These are phyloP conservation scores for Tetrahymena thermophila DNA, from an alignment of 73 alveolate species.

Conservation along the genomic window DNA sequence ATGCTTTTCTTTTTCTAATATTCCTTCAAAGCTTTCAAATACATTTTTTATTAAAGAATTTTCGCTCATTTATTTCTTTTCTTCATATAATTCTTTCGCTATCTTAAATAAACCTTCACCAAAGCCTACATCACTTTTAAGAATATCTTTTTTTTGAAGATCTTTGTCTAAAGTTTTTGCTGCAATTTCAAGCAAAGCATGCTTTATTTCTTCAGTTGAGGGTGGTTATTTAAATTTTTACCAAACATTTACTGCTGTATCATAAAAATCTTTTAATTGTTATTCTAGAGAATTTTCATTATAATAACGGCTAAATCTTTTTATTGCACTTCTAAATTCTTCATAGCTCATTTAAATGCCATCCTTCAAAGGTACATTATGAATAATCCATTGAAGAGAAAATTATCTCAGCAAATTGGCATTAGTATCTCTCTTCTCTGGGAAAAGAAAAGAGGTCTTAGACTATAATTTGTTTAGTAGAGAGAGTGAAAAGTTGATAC, in stretches of 20 bases:
- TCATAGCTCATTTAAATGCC: not conserved
- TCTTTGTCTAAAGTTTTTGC: not conserved
- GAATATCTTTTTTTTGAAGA: not conserved
- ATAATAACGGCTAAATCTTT: not conserved
- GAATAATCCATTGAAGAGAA: slow-evolving; percentile 1
- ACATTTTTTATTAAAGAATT: not conserved
- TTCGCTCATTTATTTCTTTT: not conserved
- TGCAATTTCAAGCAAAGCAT: not conserved
- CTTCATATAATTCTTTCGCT: not conserved
- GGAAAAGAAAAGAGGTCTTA: not conserved
- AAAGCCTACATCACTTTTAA: not conserved
- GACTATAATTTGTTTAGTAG: not conserved
- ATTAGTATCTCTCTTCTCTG: not conserved
- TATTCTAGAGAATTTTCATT: not conserved
- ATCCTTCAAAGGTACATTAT: not conserved
- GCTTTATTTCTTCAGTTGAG: not conserved
- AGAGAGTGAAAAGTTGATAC: not conserved
- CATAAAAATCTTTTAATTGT: not conserved
- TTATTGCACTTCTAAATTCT: not conserved
- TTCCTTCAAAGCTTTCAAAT: not conserved
- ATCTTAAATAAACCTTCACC: not conserved
- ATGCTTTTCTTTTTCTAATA: not conserved
- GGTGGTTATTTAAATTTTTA: not conserved
- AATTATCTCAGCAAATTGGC: not conserved
- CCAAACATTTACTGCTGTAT: not conserved